Evolutionary conservation across 2,329 filamentous ascomycete species (phyloP).

Genomic region (Penicillium sp.): DNA sequence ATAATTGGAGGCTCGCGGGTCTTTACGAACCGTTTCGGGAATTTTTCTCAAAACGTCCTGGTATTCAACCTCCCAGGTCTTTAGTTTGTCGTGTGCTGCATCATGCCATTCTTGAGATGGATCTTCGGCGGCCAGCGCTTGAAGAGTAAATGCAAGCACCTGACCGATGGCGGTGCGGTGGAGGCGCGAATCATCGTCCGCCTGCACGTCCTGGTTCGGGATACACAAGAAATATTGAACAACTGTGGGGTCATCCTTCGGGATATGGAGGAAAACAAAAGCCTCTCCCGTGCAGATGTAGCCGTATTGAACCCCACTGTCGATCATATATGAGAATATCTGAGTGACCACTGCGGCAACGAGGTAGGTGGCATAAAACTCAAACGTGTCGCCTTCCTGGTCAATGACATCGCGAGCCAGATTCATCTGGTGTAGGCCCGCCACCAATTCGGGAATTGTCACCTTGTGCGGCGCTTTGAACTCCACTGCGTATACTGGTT

Average conservation of each 20-base stretch:
- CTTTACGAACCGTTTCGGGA: slow-evolving; percentile 25
- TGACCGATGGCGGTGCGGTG: slow-evolving; percentile 36
- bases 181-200: slow-evolving; percentile 23
- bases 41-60: slow-evolving; percentile 23
- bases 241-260: slow-evolving; percentile 23
- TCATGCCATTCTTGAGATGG: slow-evolving; percentile 28
- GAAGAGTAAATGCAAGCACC: slow-evolving; percentile 35
- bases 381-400: slow-evolving; percentile 28
- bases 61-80: slow-evolving; percentile 27
- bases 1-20: slow-evolving; percentile 25
- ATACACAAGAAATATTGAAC: slow-evolving; percentile 29
- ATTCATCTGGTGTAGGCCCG: slow-evolving; percentile 29
- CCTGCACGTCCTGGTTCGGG: slow-evolving; percentile 29
- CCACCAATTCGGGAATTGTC: slow-evolving; percentile 22
- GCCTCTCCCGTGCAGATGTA: slow-evolving; percentile 33
- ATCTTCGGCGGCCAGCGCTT: slow-evolving; percentile 26
- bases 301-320: slow-evolving; percentile 24
- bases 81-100: slow-evolving; percentile 20
- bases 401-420: slow-evolving; percentile 29
- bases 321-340: slow-evolving; percentile 35
- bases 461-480: slow-evolving; percentile 33
- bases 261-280: slow-evolving; percentile 35
- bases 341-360: slow-evolving; percentile 30
- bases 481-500: slow-evolving; percentile 28
- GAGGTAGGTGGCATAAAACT: slow-evolving; percentile 27